Base-by-base conservation (phyloP, 805 yeast species). In the Nakazawaea populi region DNA sequence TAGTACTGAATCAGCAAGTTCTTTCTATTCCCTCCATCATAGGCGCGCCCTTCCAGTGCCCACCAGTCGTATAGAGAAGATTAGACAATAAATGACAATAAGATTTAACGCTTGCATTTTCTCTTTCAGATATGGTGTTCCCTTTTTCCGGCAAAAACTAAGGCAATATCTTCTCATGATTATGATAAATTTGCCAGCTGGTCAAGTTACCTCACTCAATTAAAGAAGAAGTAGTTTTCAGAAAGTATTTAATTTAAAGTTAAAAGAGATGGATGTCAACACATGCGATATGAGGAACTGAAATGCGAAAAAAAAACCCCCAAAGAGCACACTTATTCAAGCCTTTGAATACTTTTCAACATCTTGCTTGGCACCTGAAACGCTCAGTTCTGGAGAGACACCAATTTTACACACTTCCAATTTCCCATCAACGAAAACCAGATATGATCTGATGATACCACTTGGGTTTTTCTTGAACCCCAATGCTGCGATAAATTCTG, bases 371-470 rank as follows among this genome's bases (percentile, higher is more conserved):
- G 87, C 89, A n/a, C 77, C 76, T 42, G 65, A 68, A 53, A 81
- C 69, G 67, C 90, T 83, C 9, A 64, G 73, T 56, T 79, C 84
- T 18, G 86, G 86, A 52, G 81, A 74, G 51, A 85, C 74, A 49
- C 73, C 76, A 54, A 82, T 68, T 55, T 75, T 76, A 54, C 73
- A 77, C 44, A 75, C 69, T 42, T 69, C 71, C 58, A 90, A 73
- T 55, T 80, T 76, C 11, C 97, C 97, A 61, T 89, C 83, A 41
- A 75, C 79, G 65, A 94, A 87, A 42, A 92, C 78, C 89, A 96
- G 91, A 63, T 92, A 96, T n/a, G 96, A 88, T 63, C 99, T 80
- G 50, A 83, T 79, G 46, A 86, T 80, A 5, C 96, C 96, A 18
- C 73, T 67, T 34, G 95, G 89, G 1, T 74, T 61, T 71, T 91